phyloP scores from a whole-genome alignment of 1,284 basidiomycete species.

The Coniophora puteana region DNA sequence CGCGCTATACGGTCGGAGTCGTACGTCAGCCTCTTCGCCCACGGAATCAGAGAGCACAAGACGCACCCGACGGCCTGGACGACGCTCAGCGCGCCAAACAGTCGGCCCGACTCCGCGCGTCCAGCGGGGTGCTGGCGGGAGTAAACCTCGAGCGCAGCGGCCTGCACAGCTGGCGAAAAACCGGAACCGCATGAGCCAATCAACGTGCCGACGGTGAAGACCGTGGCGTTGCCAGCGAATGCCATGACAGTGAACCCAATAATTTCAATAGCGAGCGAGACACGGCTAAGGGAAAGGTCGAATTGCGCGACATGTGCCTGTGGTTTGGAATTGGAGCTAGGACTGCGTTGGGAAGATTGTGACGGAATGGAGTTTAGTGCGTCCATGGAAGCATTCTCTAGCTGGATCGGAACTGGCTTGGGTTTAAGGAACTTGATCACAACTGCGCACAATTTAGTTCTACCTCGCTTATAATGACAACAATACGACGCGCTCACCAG shows the following conservation, averaged over 20 bases:
- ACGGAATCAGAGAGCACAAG: background rate
- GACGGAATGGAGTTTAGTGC: slow-evolving; percentile 23
- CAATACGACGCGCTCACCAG: slow-evolving; percentile 42
- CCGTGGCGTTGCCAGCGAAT: slow-evolving; percentile 33
- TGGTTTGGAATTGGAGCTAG: slow-evolving; percentile 3
- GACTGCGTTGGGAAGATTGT: slow-evolving; percentile 5
- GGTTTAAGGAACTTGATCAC: slow-evolving; percentile 52
- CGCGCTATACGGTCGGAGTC: slow-evolving; percentile 24
- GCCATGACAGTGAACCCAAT: slow-evolving; percentile 50
- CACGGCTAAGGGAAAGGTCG: slow-evolving; percentile 59
- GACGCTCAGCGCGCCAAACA: slow-evolving; percentile 74
- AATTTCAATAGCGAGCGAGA: slow-evolving; percentile 57
- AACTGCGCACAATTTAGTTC: slow-evolving; percentile 31
- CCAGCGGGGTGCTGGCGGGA: slow-evolving; percentile 37
- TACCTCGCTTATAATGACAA: background rate
- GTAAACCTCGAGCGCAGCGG: slow-evolving; percentile 64
- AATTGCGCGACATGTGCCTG: slow-evolving; percentile 41
- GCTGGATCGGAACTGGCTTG: slow-evolving; percentile 30
- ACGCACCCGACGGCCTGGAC: slow-evolving; percentile 61
- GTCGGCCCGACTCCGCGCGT: slow-evolving; percentile 46
- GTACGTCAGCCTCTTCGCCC: background rate
- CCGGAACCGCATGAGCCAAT: slow-evolving; percentile 53
- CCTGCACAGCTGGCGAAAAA: slow-evolving; percentile 61
- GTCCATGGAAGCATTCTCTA: slow-evolving; percentile 28
- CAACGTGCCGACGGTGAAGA: slow-evolving; percentile 48